Evolutionary conservation across 2,329 filamentous ascomycete genomes (phyloP).

Genomic region (Metarhizium sp.): DNA sequence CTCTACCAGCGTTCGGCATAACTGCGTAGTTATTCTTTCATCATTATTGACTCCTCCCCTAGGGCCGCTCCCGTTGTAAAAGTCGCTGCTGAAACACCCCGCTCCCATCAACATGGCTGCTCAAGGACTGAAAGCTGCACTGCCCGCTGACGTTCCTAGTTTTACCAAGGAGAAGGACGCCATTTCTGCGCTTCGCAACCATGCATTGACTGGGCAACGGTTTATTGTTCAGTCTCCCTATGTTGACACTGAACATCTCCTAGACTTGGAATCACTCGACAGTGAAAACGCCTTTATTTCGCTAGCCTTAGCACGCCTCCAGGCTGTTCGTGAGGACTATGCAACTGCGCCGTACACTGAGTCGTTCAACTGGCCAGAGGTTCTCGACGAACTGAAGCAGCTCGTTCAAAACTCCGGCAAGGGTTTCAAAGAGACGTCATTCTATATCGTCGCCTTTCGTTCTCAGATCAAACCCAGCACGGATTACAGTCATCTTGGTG

Average conservation of each 20-base stretch:
- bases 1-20: background rate
- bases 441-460: constrained; percentile 81
- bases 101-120: constrained; percentile 17
- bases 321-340: constrained; percentile 58
- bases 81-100: background rate
- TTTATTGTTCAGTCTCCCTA: constrained; percentile 67
- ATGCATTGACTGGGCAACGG: constrained; percentile 12
- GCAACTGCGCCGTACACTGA: constrained; percentile 64
- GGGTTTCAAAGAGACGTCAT: constrained; percentile 52
- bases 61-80: background rate
- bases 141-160: constrained; percentile 13
- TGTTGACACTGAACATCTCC: constrained; percentile 56
- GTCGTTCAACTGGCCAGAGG: constrained; percentile 66
- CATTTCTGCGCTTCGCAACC: constrained; percentile 17
- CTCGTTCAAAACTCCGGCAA: constrained; percentile 37
- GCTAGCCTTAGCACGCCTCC: constrained; percentile 56
- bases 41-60: background rate
- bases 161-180: constrained; percentile 16
- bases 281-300: constrained; percentile 60
- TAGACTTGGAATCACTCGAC: constrained; percentile 61
- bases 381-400: constrained; percentile 48
- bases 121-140: constrained; percentile 14
- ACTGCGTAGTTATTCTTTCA: background rate
- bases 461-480: constrained; percentile 60
- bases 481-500: constrained; percentile 57